phyloP scores from a whole-genome alignment of 2,329 filamentous ascomycete species.

The Cercospora sp. region DNA sequence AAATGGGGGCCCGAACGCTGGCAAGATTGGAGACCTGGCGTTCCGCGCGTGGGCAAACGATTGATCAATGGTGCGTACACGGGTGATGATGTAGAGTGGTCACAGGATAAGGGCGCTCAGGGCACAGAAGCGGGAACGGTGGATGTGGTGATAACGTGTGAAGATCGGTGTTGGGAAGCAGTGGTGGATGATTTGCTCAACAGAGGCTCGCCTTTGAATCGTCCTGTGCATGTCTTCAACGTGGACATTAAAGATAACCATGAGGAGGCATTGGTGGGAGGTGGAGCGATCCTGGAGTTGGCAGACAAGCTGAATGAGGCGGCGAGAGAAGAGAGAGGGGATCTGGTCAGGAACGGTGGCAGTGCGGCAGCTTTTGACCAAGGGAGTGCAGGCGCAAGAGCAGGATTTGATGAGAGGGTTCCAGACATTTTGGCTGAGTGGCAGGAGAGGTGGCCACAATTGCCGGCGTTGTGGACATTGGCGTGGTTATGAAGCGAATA shows the following conservation, averaged over 20 bases:
- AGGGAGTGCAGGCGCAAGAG: conserved; percentile 63
- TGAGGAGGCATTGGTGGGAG: conserved; percentile 89
- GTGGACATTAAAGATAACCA: conserved; percentile 98
- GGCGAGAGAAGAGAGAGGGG: conserved; percentile 73
- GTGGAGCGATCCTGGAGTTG: conserved; percentile 86
- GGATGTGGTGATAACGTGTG: conserved; percentile 94
- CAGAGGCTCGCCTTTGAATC: conserved; percentile 81
- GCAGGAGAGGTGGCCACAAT: conserved; percentile 91
- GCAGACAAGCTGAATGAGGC: conserved; percentile 80
- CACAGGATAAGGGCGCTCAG: conserved; percentile 70
- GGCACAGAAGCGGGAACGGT: conserved; percentile 88
- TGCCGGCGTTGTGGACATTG: conserved; percentile 90
- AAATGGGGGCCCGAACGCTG: conserved; percentile 97
- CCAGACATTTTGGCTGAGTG: conserved; percentile 88
- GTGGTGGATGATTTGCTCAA: conserved; percentile 90
- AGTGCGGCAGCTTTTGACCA: conserved; percentile 68
- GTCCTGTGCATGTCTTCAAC: conserved; percentile 96
- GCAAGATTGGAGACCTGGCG: conserved; percentile 93
- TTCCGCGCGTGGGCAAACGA: conserved; percentile 72
- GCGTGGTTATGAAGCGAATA: conserved; percentile 72
- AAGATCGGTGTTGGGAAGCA: conserved; percentile 97
- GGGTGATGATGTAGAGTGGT: conserved; percentile 45
- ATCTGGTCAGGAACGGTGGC: conserved; percentile 63
- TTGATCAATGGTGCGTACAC: neutral
- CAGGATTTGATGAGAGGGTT: conserved; percentile 86